Conservation (phyloP, 768 basidiomycete genomes). For the Amanita polypyramis region DNA sequence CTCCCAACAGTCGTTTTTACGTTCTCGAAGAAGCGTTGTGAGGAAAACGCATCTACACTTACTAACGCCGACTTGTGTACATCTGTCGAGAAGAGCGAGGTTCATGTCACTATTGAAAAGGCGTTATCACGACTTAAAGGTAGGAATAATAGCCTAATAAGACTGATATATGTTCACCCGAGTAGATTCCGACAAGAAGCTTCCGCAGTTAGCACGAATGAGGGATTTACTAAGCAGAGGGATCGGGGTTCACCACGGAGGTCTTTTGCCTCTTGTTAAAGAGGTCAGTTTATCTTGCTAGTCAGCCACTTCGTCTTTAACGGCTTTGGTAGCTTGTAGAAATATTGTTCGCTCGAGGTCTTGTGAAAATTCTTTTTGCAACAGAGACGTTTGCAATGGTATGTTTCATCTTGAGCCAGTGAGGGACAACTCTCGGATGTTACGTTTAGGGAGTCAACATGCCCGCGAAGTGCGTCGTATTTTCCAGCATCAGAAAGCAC, state of each 20-base stretch:
- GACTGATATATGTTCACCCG: constrained; percentile 1
- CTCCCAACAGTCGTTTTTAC: constrained; percentile 96
- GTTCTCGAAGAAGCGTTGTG: constrained; percentile 93
- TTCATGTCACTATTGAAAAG: constrained; percentile 89
- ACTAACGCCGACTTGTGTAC: constrained; percentile 83
- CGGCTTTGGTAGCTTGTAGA: constrained; percentile 67
- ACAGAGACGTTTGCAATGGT: constrained; percentile 99
- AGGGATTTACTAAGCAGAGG: constrained; percentile 83
- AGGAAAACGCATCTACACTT: constrained; percentile 89
- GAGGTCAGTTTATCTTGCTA: constrained; percentile 43
- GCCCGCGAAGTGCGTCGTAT: constrained; percentile 96
- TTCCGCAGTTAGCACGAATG: constrained; percentile 91
- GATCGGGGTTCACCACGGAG: constrained; percentile 97
- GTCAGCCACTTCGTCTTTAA: constrained; percentile 8
- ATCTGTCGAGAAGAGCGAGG: constrained; percentile 91
- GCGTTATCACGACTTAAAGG: constrained; percentile 89
- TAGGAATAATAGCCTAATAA: constrained; percentile 18
- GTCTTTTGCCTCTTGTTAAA: constrained; percentile 92
- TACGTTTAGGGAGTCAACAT: constrained; percentile 87
- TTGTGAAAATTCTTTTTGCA: constrained; percentile 95
- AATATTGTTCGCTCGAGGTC: constrained; percentile 87
- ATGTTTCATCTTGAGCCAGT: constrained; percentile 12
- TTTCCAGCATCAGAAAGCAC: constrained; percentile 90
- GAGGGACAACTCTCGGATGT: neutral
- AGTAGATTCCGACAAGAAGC: constrained; percentile 78